These are phyloP conservation scores for Kwoniella shivajii DNA, from an alignment of 1,284 basidiomycete genomes.

Conservation along the genomic window DNA sequence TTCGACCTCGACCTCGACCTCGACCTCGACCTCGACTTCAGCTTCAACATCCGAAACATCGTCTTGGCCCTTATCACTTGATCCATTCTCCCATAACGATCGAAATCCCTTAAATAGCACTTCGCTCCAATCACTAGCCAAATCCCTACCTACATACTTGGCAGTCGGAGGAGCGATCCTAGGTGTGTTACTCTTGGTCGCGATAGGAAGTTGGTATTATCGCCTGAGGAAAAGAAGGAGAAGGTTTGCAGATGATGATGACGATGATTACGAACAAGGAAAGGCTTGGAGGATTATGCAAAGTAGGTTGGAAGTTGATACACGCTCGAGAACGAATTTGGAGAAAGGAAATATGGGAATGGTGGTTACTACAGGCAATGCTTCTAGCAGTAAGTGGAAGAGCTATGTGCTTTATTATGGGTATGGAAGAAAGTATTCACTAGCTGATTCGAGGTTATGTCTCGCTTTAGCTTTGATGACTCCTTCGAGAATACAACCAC, in stretches of 20 bases:
- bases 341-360: not conserved
- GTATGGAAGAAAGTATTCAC: too few relatives aligned
- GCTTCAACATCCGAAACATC: too few relatives aligned
- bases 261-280: conserved; percentile 2
- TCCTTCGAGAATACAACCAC: too few relatives aligned
- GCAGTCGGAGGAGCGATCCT: conserved; percentile 10
- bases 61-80: too few relatives aligned
- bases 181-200: conserved; percentile 10
- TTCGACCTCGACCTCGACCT: not conserved
- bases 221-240: conserved; percentile 4
- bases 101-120: conserved; percentile 3
- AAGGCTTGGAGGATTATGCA: not conserved
- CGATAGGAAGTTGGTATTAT: conserved; percentile 7
- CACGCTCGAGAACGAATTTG: not conserved
- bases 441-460: too few relatives aligned
- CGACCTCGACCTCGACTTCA: not conserved
- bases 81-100: not conserved
- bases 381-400: too few relatives aligned
- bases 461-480: too few relatives aligned
- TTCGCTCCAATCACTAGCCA: conserved; percentile 10
- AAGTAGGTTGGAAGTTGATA: not conserved
- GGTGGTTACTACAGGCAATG: too few relatives aligned
- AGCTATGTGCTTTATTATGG: too few relatives aligned
- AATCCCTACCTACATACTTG: conserved; percentile 18
- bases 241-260: conserved; percentile 13